Conservation (phyloP, 352 stramenopile species). For the Phytophthora capsici region DNA sequence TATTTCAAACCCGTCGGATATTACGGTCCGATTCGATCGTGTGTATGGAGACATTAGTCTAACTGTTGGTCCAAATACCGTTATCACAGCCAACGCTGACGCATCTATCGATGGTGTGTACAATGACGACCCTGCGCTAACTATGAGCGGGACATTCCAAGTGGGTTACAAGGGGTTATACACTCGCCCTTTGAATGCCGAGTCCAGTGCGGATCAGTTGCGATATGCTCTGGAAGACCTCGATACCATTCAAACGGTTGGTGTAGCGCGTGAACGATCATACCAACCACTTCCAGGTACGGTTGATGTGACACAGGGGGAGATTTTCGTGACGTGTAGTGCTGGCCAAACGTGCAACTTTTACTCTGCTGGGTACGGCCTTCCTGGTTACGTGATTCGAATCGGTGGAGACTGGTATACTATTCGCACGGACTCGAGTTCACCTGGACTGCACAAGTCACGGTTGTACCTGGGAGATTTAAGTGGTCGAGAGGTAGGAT, state of each 20-base stretch:
- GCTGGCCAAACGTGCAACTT: slow-evolving; percentile 60
- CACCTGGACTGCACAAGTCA: slow-evolving; percentile 43
- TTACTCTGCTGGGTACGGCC: slow-evolving; percentile 51
- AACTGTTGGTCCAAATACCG: slow-evolving; percentile 27
- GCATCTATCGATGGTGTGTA: slow-evolving; percentile 71
- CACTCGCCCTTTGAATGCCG: slow-evolving; percentile 69
- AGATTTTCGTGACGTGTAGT: slow-evolving; percentile 71
- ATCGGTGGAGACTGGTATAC: slow-evolving; percentile 80
- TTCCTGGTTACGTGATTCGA: slow-evolving; percentile 61
- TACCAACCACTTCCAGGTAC: slow-evolving; percentile 51
- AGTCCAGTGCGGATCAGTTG: slow-evolving; percentile 69
- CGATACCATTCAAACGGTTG: slow-evolving; percentile 56
- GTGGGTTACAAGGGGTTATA: slow-evolving; percentile 68
- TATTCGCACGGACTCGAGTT: slow-evolving; percentile 52
- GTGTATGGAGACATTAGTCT: slow-evolving; percentile 63
- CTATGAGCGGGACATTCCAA: slow-evolving; percentile 86
- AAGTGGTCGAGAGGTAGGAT: slow-evolving; percentile 65
- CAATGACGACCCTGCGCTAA: slow-evolving; percentile 42
- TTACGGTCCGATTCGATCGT: slow-evolving; percentile 71
- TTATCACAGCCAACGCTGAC: slow-evolving; percentile 17
- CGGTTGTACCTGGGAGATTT: slow-evolving; percentile 68
- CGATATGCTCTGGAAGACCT: slow-evolving; percentile 75
- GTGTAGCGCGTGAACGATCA: slow-evolving; percentile 54
- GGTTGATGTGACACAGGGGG: slow-evolving; percentile 61
- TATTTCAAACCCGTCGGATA: slow-evolving; percentile 20